A percentile compares a stretch with the other conserved stretches of the same genome.
phyloP scores from a whole-genome alignment of 257 asterid genomes.

The Solanum sparsipilum region DNA sequence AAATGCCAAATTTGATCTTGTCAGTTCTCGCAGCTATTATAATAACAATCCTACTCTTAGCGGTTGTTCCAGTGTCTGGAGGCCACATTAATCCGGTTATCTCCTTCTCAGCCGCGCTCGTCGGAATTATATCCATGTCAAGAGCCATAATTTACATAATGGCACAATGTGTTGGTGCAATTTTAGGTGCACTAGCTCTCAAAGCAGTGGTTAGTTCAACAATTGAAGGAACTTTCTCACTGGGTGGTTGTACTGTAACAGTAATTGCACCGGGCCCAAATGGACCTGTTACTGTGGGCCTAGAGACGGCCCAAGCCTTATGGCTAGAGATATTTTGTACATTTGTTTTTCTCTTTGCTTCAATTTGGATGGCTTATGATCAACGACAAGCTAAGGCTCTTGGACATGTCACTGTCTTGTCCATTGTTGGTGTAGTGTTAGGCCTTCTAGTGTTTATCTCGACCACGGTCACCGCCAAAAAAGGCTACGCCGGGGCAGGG shows the following conservation, averaged over 20 bases:
- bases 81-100: slow-evolving; percentile 70
- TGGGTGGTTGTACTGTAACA: slow-evolving; percentile 61
- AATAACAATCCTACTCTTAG: slow-evolving; percentile 45
- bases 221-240: slow-evolving; percentile 33
- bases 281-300: slow-evolving; percentile 34
- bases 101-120: slow-evolving; percentile 67
- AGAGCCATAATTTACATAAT: slow-evolving; percentile 44
- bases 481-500: slow-evolving; percentile 67
- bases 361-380: slow-evolving; percentile 78
- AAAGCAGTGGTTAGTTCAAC: slow-evolving; percentile 39
- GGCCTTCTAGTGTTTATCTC: slow-evolving; percentile 61
- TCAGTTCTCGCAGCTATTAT: slow-evolving; percentile 39
- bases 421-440: slow-evolving; percentile 40
- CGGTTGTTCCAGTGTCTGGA: slow-evolving; percentile 64
- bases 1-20: slow-evolving; percentile 48
- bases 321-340: slow-evolving; percentile 58
- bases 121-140: slow-evolving; percentile 58
- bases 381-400: slow-evolving; percentile 44
- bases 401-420: slow-evolving; percentile 34
- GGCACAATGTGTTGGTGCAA: slow-evolving; percentile 49
- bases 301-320: slow-evolving; percentile 39
- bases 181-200: slow-evolving; percentile 64
- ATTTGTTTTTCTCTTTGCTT: slow-evolving; percentile 53
- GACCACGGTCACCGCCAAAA: slow-evolving; percentile 35
- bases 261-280: slow-evolving; percentile 40